Base-by-base conservation (phyloP, 345 rosid genomes). In the Arabis hirsuta region DNA sequence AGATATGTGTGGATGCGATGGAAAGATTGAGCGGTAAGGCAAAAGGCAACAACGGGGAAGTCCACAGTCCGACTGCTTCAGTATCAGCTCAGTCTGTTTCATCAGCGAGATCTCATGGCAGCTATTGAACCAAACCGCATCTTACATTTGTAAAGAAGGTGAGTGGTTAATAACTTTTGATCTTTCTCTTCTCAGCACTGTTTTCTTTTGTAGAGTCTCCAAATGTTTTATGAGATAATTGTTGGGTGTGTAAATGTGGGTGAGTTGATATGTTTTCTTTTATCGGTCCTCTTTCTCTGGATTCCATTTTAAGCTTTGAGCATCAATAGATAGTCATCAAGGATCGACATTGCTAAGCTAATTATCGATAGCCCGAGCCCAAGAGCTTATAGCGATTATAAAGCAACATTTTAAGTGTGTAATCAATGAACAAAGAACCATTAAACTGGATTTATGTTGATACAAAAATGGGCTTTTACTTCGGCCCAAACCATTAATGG, bases 81-180 rank as follows among this genome's bases (percentile, higher is more conserved):
- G 87, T 95, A 45, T 95, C 99, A 2, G 97, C 99, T 13, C 99
- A 92, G 51, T 96, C 99, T 56, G 89, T 92, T 59, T 90, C 99
- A 59, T 96, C 99, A 0, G 84, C 87, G 55, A 84, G 97, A 78
- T 92, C 99, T 24, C 97, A 88, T 50, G 95, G 99, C 52, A 96
- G 99, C 64, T 71, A 78, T 45, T 78, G 68, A 77, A 56, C 42
- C 65, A 38, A 52, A 22, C 56, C 11, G 67, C 63, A 51, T 74
- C 73, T 66, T 66, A 20, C 55, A 41, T 48, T 38, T 73, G 36
- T 57, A 65, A 65, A 57, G 77, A 63, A 19, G 44, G 45, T 39
- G 52, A 47, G 19, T 39, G 66, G 55, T 60, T 50, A 73, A 50
- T 20, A 29, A 59, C 78, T 74, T 73, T 66, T 58, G 55, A 73